These are phyloP conservation scores for Didymella segeticola DNA, from an alignment of 2,329 filamentous ascomycete genomes.

Conservation along the genomic window DNA sequence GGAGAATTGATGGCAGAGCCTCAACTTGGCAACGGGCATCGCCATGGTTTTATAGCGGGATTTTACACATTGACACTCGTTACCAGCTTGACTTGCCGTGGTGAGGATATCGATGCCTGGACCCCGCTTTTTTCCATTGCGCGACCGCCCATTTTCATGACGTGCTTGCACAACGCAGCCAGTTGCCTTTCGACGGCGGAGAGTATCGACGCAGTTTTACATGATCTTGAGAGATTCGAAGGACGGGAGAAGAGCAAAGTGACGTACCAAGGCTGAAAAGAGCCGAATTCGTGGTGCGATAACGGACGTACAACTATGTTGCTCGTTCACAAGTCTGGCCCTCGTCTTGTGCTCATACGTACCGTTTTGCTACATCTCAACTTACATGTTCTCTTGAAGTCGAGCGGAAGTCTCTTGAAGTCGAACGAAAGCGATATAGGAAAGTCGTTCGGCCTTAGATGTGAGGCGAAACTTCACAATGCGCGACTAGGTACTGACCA, in stretches of 20 bases:
- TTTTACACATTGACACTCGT: background rate
- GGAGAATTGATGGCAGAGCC: background rate
- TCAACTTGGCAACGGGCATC: background rate
- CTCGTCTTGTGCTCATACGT: background rate
- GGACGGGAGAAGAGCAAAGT: background rate
- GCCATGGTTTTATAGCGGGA: background rate
- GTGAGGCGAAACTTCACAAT: too few relatives aligned
- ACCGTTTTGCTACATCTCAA: background rate
- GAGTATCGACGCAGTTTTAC: background rate
- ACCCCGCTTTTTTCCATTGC: slow-evolving; percentile 17
- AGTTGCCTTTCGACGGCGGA: background rate
- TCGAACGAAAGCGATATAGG: background rate
- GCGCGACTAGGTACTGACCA: too few relatives aligned
- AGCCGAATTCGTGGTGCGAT: background rate
- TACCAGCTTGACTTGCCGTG: background rate
- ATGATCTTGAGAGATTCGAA: background rate
- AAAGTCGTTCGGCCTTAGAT: too few relatives aligned
- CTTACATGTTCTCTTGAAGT: background rate
- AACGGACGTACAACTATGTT: background rate
- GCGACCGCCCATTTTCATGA: slow-evolving; percentile 1
- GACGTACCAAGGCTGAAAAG: background rate
- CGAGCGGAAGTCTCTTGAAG: background rate
- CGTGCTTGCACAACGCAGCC: slow-evolving; percentile 4
- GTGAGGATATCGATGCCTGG: background rate
- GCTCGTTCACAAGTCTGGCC: background rate